Conservation (phyloP, 192 early-diverging fungal species). For the Entrophospora sp. region DNA sequence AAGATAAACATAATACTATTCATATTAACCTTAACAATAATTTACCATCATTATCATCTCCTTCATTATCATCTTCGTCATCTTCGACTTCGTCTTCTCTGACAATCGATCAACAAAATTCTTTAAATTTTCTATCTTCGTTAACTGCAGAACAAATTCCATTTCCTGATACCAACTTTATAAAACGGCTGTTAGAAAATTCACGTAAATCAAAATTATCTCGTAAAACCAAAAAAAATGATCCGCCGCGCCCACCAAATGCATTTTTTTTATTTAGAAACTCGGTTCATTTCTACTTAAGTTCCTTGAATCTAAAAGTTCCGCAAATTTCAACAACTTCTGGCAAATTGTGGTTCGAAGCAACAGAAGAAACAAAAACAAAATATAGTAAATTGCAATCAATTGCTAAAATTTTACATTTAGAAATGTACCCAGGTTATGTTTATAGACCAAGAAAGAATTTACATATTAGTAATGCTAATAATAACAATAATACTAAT, state of each 20-base stretch:
- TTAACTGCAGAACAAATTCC: conserved; percentile 13
- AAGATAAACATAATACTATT: too few species aligned
- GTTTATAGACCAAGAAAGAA: conserved; percentile 17
- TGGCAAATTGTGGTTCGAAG: conserved; percentile 7
- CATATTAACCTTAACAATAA: too few species aligned
- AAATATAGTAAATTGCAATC: conserved; percentile 11
- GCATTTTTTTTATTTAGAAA: conserved; percentile 18
- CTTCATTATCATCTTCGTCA: not conserved
- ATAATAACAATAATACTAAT: too few species aligned
- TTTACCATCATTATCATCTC: too few species aligned
- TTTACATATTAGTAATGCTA: too few species aligned
- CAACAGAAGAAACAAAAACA: not conserved
- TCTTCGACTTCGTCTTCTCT: too few species aligned
- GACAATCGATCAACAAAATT: not conserved
- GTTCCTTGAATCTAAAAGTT: conserved; percentile 10
- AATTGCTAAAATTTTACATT: conserved; percentile 10
- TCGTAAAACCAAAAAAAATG: not conserved
- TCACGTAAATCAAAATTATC: not conserved
- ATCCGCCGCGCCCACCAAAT: conserved; percentile 18
- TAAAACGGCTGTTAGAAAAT: conserved; percentile 2
- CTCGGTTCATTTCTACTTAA: conserved; percentile 6
- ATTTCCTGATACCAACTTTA: conserved; percentile 4
- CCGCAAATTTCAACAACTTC: conserved; percentile 12
- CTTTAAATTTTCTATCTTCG: not conserved
- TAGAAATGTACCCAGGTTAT: conserved; percentile 20